Evolutionary conservation across 257 asterid species (phyloP), one percentile per base, ranked within the genome.

Genomic region (Ophiorrhiza pumila): DNA sequence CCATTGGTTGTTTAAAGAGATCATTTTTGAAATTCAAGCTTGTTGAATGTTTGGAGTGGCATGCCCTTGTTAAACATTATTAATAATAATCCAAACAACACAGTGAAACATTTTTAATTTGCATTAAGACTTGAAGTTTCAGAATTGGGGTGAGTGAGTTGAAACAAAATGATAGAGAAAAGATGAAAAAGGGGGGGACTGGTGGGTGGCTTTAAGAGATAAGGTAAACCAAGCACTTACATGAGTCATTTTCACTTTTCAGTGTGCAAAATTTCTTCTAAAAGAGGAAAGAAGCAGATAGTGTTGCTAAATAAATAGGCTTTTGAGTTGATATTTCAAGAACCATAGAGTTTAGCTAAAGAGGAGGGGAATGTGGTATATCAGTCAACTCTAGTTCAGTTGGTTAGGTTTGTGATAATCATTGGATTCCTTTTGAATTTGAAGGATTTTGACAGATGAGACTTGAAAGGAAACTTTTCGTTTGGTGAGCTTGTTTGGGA

Each of bases 221-320:
- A 77, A 67, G 74, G 71, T 59, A 58, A 72, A 72, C 59, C 20
- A 74, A 67, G 71, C 81, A 78, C 78, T 72, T 66, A 0, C 13
- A n/a, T 11, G 52, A 37, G 78, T 78, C 78, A 62, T 78, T 78
- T 72, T 75, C 79, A 56, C 7, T 61, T 25, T 46, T 69, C 79
- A 68, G 7, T 67, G 72, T 69, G 69, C 45, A 32, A 45, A 35
- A 7, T 65, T 47, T 65, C 61, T 46, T 25, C 69, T n/a, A 20
- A 72, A 65, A 50, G 65, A 56, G 45, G 69, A 47, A 56, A 65
- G 53, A 35, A 68, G 10, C 45, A 39, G 64, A 25, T 46, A 5
- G 60, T 5, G 43, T 57, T 23, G 18, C 57, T 77, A 56, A n/a
- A 71, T 52, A 64, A 77, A 60, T 71, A 22, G 64, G 74, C 74